Evolutionary conservation across 192 early-diverging fungal species (phyloP).

Genomic region (Haplosporangium gracile): DNA sequence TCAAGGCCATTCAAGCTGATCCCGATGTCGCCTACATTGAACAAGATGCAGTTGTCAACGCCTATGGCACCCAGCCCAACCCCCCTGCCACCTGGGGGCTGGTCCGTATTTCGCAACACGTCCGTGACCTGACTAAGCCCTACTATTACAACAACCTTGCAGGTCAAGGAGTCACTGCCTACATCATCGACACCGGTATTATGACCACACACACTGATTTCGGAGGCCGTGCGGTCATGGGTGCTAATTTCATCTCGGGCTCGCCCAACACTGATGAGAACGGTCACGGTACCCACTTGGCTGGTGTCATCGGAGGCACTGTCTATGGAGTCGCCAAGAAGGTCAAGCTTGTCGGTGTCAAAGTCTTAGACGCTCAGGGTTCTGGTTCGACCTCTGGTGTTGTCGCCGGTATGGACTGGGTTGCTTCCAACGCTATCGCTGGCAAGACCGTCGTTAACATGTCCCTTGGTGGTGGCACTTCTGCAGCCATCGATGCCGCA

Average conservation of each 20-base stretch:
- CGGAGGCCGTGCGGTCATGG: conserved; percentile 62
- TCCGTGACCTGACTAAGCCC: conserved; percentile 55
- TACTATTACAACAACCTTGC: conserved; percentile 48
- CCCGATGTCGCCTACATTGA: conserved; percentile 83
- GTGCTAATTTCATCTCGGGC: conserved; percentile 56
- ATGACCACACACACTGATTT: conserved; percentile 63
- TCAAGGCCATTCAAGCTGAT: conserved; percentile 37
- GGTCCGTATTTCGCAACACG: conserved; percentile 74
- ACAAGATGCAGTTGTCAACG: conserved; percentile 81
- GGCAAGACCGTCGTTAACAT: conserved; percentile 49
- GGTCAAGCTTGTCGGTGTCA: conserved; percentile 77
- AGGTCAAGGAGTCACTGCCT: conserved; percentile 60
- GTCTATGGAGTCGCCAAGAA: conserved; percentile 85
- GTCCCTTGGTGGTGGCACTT: conserved; percentile 36
- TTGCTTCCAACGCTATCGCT: conserved; percentile 20
- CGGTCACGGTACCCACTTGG: conserved; percentile 68
- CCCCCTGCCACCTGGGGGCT: conserved; percentile 92
- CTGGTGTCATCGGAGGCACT: conserved; percentile 62
- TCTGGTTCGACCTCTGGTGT: conserved; percentile 59
- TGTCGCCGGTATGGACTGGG: conserved; percentile 56
- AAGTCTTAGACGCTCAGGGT: conserved; percentile 59
- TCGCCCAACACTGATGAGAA: conserved; percentile 58
- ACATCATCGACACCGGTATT: conserved; percentile 69
- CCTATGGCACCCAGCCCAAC: conserved; percentile 65
- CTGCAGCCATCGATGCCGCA: conserved; percentile 28